Conservation (phyloP, 257 asterid species). For the Solanum arcanum region DNA sequence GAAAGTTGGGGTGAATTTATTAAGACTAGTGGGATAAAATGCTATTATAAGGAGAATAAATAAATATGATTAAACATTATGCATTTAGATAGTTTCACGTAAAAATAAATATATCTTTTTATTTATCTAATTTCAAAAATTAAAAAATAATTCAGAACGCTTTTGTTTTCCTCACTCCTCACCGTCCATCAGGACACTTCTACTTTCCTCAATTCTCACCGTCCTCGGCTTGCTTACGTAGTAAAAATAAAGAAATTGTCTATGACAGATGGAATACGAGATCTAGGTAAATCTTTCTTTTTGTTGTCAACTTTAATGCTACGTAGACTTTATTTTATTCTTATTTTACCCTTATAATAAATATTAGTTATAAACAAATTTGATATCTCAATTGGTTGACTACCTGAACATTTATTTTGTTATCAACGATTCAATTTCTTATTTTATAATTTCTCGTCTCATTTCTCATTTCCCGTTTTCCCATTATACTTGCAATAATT, state of each 20-base stretch:
- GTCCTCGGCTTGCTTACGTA: not conserved
- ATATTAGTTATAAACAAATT: no score
- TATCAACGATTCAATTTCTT: not conserved
- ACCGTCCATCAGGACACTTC: not conserved
- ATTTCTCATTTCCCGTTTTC: not conserved
- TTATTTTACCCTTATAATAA: no score
- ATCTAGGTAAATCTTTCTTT: not conserved
- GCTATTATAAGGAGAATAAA: not conserved
- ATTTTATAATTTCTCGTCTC: not conserved
- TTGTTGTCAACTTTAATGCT: not conserved
- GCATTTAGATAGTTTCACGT: not conserved
- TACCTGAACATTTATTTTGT: rapidly evolving
- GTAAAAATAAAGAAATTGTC: not conserved
- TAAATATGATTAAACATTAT: no score
- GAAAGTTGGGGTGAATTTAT: not conserved
- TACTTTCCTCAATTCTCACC: not conserved
- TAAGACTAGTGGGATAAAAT: not conserved
- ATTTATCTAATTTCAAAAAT: not conserved
- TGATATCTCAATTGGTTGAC: not conserved
- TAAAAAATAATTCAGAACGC: not conserved
- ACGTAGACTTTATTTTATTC: no score
- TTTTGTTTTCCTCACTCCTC: not conserved
- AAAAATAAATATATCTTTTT: not conserved
- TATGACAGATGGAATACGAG: not conserved
- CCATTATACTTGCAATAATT: not conserved